These are phyloP conservation scores for Apiospora sp. DNA, from an alignment of 2,329 filamentous ascomycete species.

Conservation along the genomic window DNA sequence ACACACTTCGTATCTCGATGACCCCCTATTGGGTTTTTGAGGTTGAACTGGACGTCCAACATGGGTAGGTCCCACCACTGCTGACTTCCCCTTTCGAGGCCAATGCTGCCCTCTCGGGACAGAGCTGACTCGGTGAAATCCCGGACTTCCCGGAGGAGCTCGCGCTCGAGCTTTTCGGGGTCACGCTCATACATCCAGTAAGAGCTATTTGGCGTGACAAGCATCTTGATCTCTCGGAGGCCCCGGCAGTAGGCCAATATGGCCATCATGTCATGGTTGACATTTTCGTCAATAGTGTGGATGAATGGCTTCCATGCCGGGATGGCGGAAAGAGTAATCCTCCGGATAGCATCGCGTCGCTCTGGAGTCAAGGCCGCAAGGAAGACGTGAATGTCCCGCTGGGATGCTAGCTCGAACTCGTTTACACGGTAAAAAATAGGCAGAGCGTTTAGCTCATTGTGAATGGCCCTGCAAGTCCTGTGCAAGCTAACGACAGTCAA, in stretches of 20 bases:
- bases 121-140: neutral
- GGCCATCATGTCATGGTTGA: constrained; percentile 14
- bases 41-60: constrained; percentile 7
- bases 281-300: neutral
- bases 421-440: constrained; percentile 29
- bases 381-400: constrained; percentile 16
- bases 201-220: neutral
- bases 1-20: constrained; percentile 1
- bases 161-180: constrained; percentile 7
- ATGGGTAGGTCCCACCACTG: constrained; percentile 15
- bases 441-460: constrained; percentile 25
- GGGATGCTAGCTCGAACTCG: constrained; percentile 21
- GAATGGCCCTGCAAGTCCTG: constrained; percentile 26
- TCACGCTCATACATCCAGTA: constrained; percentile 13
- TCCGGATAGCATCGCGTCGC: constrained; percentile 27
- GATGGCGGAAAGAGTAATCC: neutral
- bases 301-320: neutral
- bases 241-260: neutral
- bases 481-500: constrained; percentile 22
- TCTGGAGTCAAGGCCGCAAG: constrained; percentile 27
- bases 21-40: neutral
- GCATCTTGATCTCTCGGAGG: constrained; percentile 7
- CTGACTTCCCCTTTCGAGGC: constrained; percentile 1
- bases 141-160: constrained; percentile 5
- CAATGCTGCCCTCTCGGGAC: neutral